Evolutionary conservation across 2,329 filamentous ascomycete genomes (phyloP), one percentile per base, ranked within the genome.

Genomic region (Aspergillus pseudoterreus): DNA sequence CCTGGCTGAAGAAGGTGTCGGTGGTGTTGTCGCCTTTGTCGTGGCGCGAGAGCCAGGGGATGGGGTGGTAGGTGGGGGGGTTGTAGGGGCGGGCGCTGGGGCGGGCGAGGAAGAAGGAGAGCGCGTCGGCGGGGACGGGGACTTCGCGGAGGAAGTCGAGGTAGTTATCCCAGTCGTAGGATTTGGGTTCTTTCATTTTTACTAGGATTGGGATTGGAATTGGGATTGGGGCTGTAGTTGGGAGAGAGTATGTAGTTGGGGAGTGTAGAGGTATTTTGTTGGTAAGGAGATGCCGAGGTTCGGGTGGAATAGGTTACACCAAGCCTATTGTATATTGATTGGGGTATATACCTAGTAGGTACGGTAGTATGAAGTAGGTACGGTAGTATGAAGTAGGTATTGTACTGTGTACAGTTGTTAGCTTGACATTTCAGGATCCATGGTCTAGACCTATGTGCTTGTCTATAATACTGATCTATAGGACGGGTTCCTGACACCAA

Each of bases 161-260:
- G 39, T 42, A 42, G 39, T 42, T 42, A 19, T 42, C 39, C 39
- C 39, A 42, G 39, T 42, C 39, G 39, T 42, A 42, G 15, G n/a
- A 12, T 42, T 42, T 42, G 4, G 17, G 22, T 42, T 17, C 17
- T 8, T 19, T 22, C 6, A 6, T 42, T 22, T 19, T 42, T 27
- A 4, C 5, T 35, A 8, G 33, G 10, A n/a, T 41, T 41, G 4
- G 33, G 9, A n/a, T 35, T 35, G 33, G 33, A 3, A 15, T 15
- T 36, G 33, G 11, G n/a, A 14, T 1, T 6, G 12, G 33, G 12
- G 5, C 2, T 10, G 33, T 6, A 36, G 33, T 9, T 24, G 22
- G 8, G 22, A 6, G 3, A 24, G 22, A 24, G 22, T 24, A 8
- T 24, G 24, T 27, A 27, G 24, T 27, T 19, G 19, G 19, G 17